phyloP scores from a whole-genome alignment of 371 early-diverging fungal species.

The Sporodiniella umbellata region DNA sequence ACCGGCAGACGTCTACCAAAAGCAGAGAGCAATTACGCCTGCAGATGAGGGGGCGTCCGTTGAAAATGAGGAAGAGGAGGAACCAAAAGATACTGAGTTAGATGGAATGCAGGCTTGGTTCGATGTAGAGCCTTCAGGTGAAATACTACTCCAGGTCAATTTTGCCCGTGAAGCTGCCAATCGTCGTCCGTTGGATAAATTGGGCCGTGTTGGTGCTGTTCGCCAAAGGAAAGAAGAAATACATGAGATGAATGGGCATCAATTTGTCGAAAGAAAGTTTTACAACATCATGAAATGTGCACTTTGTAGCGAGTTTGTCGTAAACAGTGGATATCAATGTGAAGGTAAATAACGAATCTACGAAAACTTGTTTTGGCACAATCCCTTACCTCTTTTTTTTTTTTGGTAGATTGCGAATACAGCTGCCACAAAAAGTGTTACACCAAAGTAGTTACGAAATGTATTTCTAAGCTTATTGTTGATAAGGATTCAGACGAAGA shows the following conservation, averaged over 20 bases:
- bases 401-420: constrained; percentile 79
- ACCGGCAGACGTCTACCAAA: constrained; percentile 42
- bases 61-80: constrained; percentile 11
- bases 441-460: constrained; percentile 83
- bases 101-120: constrained; percentile 82
- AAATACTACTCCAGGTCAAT: constrained; percentile 75
- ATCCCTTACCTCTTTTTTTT: background rate
- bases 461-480: constrained; percentile 71
- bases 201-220: constrained; percentile 88
- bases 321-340: constrained; percentile 88
- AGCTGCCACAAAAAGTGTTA: constrained; percentile 94
- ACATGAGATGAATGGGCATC: constrained; percentile 88
- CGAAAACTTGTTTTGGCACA: background rate
- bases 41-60: constrained; percentile 7
- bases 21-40: constrained; percentile 9
- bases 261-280: constrained; percentile 82
- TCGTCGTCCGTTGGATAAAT: constrained; percentile 62
- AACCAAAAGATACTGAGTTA: constrained; percentile 14
- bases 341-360: constrained; percentile 55
- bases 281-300: constrained; percentile 96
- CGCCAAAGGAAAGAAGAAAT: constrained; percentile 80
- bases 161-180: constrained; percentile 57
- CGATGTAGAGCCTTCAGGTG: constrained; percentile 92
- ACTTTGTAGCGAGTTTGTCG: constrained; percentile 87
- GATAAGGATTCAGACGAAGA: constrained; percentile 67